phyloP scores from a whole-genome alignment of 2,329 filamentous ascomycete species.

The Diplocarpon rosae region DNA sequence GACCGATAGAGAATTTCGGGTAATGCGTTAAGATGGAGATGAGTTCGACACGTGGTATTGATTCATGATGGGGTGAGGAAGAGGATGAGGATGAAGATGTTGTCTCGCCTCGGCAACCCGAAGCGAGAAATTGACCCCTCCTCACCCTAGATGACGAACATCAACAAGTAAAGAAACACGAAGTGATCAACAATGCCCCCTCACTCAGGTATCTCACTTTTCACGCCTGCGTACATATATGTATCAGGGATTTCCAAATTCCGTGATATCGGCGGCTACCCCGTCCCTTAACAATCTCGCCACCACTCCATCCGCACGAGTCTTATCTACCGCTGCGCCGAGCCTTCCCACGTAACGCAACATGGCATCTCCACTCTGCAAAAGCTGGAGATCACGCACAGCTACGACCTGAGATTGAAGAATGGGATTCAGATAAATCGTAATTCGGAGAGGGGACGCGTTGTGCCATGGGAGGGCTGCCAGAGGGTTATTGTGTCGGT shows the following conservation, averaged over 20 bases:
- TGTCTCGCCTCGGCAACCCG: conserved; percentile 5
- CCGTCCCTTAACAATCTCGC: conserved; percentile 27
- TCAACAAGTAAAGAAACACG: no score
- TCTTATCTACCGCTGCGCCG: conserved; percentile 57
- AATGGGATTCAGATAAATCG: conserved; percentile 43
- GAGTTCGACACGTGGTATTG: no score
- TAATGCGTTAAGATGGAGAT: no score
- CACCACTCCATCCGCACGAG: conserved; percentile 37
- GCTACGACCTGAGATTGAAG: conserved; percentile 58
- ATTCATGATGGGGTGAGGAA: no score
- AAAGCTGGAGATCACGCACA: conserved; percentile 46
- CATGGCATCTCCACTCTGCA: conserved; percentile 41
- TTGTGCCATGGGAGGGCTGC: conserved; percentile 40
- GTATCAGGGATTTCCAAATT: conserved; percentile 56
- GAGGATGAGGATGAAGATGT: no score
- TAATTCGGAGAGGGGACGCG: conserved; percentile 27
- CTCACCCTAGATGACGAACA: neutral
- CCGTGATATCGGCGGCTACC: conserved; percentile 54
- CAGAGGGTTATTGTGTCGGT: conserved; percentile 51
- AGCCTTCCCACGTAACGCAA: conserved; percentile 46
- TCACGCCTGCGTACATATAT: conserved; percentile 37
- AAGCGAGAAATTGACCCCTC: neutral
- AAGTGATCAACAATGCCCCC: neutral
- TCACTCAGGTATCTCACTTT: conserved; percentile 11
- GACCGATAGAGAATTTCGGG: no score